Percentiles rank a stretch among this genome's conserved stretches.
Evolutionary conservation across 78 protist genomes (phyloP).

Genomic region (Dictyostelium capitatum): DNA sequence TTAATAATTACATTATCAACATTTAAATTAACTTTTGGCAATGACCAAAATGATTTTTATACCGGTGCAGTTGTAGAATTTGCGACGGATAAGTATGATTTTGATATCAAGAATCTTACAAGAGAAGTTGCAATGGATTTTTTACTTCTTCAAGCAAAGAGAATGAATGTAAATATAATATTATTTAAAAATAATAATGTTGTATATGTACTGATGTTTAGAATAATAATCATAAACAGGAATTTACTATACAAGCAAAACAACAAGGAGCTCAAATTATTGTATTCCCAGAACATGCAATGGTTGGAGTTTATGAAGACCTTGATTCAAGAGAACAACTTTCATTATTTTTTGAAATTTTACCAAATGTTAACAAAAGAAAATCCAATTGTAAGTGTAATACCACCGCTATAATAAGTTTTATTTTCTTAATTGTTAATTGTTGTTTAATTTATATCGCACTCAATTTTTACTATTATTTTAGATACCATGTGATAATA

Average conservation of each 20-base stretch:
- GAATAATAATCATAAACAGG: neutral
- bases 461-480: neutral
- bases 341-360: neutral
- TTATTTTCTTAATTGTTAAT: no score
- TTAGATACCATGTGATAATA: conserved; percentile 37
- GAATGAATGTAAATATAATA: no score
- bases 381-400: no score
- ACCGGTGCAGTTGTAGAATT: conserved; percentile 46
- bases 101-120: neutral
- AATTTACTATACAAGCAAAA: conserved; percentile 13
- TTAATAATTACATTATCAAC: no score
- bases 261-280: conserved; percentile 18
- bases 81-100: conserved; percentile 7
- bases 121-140: neutral
- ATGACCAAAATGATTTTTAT: conserved; percentile 5
- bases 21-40: no score
- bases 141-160: no score
- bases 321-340: neutral
- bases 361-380: conserved; percentile 10
- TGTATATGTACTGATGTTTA: neutral
- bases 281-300: conserved; percentile 63
- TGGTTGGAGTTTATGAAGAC: neutral
- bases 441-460: neutral
- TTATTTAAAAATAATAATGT: neutral
- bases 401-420: no score